Conservation (phyloP, 306 rosid species). For the Lathyrus tuberosus region DNA sequence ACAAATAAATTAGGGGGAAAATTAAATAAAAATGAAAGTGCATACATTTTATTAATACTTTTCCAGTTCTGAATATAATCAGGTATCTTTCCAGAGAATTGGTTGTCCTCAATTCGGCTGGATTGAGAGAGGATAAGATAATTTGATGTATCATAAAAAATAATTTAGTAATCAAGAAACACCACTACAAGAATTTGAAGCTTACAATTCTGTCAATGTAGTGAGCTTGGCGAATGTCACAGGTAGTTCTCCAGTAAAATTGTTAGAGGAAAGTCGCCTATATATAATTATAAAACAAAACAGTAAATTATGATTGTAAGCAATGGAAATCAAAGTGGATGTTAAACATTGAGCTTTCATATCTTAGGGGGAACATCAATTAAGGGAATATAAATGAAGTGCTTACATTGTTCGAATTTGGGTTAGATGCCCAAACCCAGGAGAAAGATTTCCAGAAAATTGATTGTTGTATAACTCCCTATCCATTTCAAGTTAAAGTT, state of each 20-base stretch:
- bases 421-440: conserved; percentile 56
- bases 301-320: conserved; percentile 1
- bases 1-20: no score
- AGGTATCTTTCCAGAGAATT: no score
- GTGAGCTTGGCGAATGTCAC: conserved; percentile 41
- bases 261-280: conserved; percentile 57
- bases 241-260: conserved; percentile 44
- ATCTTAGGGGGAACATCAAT: conserved; percentile 1
- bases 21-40: no score
- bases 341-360: background rate
- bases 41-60: no score
- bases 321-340: background rate
- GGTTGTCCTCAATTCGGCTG: no score
- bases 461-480: conserved; percentile 61
- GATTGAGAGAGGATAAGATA: no score
- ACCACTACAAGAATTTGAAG: background rate
- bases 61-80: no score
- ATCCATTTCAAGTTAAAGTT: conserved; percentile 10
- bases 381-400: background rate
- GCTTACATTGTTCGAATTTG: conserved; percentile 58
- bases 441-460: conserved; percentile 62
- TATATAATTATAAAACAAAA: background rate
- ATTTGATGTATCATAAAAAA: no score
- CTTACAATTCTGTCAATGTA: conserved; percentile 52
- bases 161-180: background rate